Evolutionary conservation across 176 grass and related monocot species (phyloP), one percentile per base, ranked within the genome.

Genomic region (Oropetium thomaeum): DNA sequence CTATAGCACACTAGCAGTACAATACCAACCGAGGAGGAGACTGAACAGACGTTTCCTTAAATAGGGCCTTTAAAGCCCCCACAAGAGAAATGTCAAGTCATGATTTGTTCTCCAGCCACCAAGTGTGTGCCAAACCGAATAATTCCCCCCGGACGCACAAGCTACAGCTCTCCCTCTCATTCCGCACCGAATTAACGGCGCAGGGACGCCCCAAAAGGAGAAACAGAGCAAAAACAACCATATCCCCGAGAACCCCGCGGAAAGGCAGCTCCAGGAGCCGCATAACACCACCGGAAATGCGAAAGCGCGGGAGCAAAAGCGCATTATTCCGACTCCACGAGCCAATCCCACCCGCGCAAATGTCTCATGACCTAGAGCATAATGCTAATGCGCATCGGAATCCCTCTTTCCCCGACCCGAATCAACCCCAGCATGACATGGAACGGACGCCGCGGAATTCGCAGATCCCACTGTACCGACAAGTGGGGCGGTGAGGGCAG

Each of bases 341-440:
- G 45, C 55, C 64, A 75, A 84, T 84, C 78, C 69, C 80, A 32
- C 70, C 55, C 28, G 76, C 26, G 23, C 70, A 80, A 76, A 65
- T 84, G 70, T 41, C 23, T 47, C 64, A 47, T 80, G 79, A 84
- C 80, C 70, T 88, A 84, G 8, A 63, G 54, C 57, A 52, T 19
- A 44, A 54, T 79, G 75, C 80, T 79, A 83, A 79, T 83, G 86
- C 86, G 74, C 83, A 89, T 81, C 87, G 67, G 84, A 92, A 88
- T 74, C 74, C 52, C 37, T 79, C 78, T 82, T 81, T 59, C 3
- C 83, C 62, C 16, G 31, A 55, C 79, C 38, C 80, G 78, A 74
- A 79, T n/a, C 27, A 68, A 63, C 29, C 75, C 42, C 53, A 11
- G 62, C 69, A 29, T 22, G 80, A 79, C 69, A 84, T 22, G 62